Evolutionary conservation across 495 filamentous ascomycete species (phyloP).

Genomic region (Talaromyces wortmannii): DNA sequence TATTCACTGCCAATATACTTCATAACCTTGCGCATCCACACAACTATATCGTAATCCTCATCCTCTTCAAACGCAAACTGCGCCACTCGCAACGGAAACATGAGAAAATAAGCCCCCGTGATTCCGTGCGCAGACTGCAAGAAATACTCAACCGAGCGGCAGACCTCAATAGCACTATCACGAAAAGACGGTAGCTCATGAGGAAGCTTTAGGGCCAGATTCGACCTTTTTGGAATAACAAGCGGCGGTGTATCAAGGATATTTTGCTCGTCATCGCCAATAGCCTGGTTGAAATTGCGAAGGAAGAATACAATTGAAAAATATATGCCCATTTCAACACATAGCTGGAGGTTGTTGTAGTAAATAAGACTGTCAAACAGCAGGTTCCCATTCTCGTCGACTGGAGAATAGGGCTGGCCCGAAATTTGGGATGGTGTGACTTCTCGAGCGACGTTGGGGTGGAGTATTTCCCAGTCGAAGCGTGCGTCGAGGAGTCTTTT

Average conservation of each 20-base stretch:
- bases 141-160: background rate
- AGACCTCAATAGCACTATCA: background rate
- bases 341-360: background rate
- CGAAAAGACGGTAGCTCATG: background rate
- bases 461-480: background rate
- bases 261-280: background rate
- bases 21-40: background rate
- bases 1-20: background rate
- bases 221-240: background rate
- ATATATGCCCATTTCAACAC: background rate
- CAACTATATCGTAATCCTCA: background rate
- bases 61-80: background rate
- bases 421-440: background rate
- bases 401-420: background rate
- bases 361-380: background rate
- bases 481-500: background rate
- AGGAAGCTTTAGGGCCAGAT: background rate
- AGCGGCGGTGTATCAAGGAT: background rate
- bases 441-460: background rate
- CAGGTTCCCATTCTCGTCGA: background rate
- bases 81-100: background rate
- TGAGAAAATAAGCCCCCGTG: background rate
- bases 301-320: background rate
- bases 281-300: background rate
- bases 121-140: background rate